Evolutionary conservation across 106 monocot genomes (phyloP), one percentile per base, ranked within the genome.

Genomic region (Dendrobium chrysotoxum): DNA sequence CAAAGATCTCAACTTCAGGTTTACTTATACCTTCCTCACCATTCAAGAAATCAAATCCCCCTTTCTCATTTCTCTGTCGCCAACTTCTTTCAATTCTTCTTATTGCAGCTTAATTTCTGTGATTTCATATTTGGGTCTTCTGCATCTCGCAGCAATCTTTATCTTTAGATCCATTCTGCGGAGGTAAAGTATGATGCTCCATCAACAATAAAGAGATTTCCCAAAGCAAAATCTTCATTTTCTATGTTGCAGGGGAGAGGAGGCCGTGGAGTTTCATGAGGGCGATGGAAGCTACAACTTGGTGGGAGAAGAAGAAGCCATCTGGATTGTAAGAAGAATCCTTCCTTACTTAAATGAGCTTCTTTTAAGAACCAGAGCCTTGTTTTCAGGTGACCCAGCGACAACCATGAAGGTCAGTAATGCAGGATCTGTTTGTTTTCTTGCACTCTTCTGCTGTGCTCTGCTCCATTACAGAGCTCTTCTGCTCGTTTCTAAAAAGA

Each of bases 341-440:
- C 89, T 98, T 26, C 97, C 97, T 80, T 98, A 92, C 77, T 46
- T 95, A 25, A 98, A 98, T 76, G 97, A 94, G 78, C 21, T 92
- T 12, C 86, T 98, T 18, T 17, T 88, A 7, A 98, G 88, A 80
- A 79, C 92, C 71, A 89, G 79, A 83, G 80, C 89, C 5, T 89
- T 98, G 44, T 95, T 98, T 81, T 98, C 92, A 38, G 97, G 94
- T 0, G 97, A 98, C 44, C 94, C 97, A 30, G 82, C 89, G 28
- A 98, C 92, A 15, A 95, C 94, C 13, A 91, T 98, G 91, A 98
- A 98, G 94, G 97, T 94, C 53, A 80, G 47, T n/a, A 42, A 80
- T 47, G 26, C 41, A 6, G 28, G 15, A 39, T 3, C 21, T 6
- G 12, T 4, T 26, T 76, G 16, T 28, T 64, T 16, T 26, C 28